A percentile compares a stretch with the other conserved stretches of the same genome.
phyloP scores from a whole-genome alignment of 257 asterid genomes.

The Parsonsia alboflavescens region DNA sequence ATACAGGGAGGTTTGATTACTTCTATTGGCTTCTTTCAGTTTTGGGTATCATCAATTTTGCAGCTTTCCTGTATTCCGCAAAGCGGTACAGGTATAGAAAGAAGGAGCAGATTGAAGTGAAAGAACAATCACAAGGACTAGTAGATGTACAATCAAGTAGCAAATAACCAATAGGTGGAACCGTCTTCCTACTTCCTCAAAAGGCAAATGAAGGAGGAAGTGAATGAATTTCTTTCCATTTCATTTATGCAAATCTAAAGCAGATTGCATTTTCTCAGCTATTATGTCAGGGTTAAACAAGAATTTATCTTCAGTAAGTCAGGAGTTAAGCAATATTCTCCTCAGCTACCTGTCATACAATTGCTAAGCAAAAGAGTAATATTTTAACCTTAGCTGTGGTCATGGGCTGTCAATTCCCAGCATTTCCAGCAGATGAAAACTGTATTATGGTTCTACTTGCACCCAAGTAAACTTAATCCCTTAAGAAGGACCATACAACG shows the following conservation, averaged over 20 bases:
- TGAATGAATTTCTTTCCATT: neutral
- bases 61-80: slow-evolving; percentile 71
- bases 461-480: neutral
- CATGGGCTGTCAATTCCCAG: neutral
- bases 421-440: neutral
- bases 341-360: neutral
- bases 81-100: slow-evolving; percentile 64
- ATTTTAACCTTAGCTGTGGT: neutral
- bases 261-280: neutral
- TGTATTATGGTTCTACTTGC: neutral
- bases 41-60: slow-evolving; percentile 76
- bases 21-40: slow-evolving; percentile 85
- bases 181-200: slow-evolving; percentile 1
- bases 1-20: slow-evolving; percentile 75
- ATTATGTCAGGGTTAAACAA: neutral
- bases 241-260: neutral
- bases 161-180: neutral
- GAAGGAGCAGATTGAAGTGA: slow-evolving; percentile 38
- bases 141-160: slow-evolving; percentile 16
- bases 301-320: neutral
- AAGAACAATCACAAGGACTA: slow-evolving; percentile 25
- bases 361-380: neutral
- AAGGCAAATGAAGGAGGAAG: slow-evolving; percentile 7
- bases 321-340: neutral
- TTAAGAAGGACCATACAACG: neutral